Percentiles rank a stretch among this genome's conserved stretches.
Conservation (phyloP, 495 filamentous ascomycete genomes). For the Paragyromitra xinjiangensis region DNA sequence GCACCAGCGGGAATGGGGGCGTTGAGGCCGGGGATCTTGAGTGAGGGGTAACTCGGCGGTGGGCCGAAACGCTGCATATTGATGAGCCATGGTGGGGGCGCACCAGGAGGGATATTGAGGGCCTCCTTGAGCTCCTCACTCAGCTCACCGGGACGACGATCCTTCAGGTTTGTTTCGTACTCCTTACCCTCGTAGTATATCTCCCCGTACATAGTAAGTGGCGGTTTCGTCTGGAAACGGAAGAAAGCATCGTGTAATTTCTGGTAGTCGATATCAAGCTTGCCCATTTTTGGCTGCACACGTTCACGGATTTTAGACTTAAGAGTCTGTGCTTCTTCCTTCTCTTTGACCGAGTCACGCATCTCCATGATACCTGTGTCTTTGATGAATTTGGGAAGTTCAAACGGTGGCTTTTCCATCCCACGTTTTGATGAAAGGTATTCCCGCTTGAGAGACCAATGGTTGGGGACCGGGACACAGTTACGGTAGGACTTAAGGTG, state of each 20-base stretch:
- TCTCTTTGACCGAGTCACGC: conserved; percentile 94
- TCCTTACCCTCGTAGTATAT: conserved; percentile 99
- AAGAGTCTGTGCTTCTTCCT: conserved; percentile 86
- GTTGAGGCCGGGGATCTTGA: conserved; percentile 94
- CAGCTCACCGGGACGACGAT: conserved; percentile 88
- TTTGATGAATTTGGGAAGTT: conserved; percentile 94
- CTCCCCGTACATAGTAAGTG: conserved; percentile 92
- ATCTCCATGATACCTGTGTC: conserved; percentile 98
- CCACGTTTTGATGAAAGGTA: conserved; percentile 96
- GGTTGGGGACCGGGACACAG: conserved; percentile 89
- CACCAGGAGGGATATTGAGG: conserved; percentile 90
- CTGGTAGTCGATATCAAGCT: conserved; percentile 96
- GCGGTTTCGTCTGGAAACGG: conserved; percentile 93
- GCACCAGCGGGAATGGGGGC: conserved; percentile 95
- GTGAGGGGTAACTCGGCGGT: conserved; percentile 88
- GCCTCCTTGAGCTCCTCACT: conserved; percentile 92
- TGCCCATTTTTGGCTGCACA: conserved; percentile 95
- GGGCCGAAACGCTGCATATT: conserved; percentile 94
- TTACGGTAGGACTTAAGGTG: conserved; percentile 95
- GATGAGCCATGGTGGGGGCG: conserved; percentile 95
- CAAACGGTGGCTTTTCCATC: conserved; percentile 92
- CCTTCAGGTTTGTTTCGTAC: conserved; percentile 91
- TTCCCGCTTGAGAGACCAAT: conserved; percentile 95
- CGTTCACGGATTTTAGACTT: conserved; percentile 96
- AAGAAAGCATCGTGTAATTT: conserved; percentile 99